phyloP scores from a whole-genome alignment of 2,329 filamentous ascomycete genomes.

The Parastagonospora avenae region DNA sequence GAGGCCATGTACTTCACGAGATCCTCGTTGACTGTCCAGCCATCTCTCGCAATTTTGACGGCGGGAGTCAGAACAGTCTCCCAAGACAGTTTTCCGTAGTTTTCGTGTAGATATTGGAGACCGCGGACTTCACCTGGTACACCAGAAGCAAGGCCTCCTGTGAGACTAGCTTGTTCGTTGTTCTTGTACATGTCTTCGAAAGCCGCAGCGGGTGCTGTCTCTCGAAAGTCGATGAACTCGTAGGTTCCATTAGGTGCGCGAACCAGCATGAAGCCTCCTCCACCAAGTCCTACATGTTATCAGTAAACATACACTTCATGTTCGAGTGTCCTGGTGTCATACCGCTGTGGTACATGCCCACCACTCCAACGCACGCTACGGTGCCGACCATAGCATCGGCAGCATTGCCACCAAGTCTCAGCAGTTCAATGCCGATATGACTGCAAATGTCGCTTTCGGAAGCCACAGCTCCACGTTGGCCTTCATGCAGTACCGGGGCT shows the following conservation, averaged over 20 bases:
- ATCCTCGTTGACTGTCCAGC: constrained; percentile 72
- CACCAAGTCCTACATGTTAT: constrained; percentile 71
- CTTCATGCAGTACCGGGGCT: constrained; percentile 20
- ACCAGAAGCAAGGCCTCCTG: constrained; percentile 70
- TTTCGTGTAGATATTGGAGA: constrained; percentile 75
- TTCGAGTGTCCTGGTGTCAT: constrained; percentile 1
- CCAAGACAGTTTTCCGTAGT: constrained; percentile 65
- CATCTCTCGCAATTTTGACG: constrained; percentile 66
- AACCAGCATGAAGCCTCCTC: constrained; percentile 88
- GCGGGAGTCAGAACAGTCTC: constrained; percentile 74
- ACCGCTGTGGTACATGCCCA: constrained; percentile 55
- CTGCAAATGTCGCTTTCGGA: constrained; percentile 53
- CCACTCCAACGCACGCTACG: constrained; percentile 54
- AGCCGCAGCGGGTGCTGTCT: constrained; percentile 82
- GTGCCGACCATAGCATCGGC: constrained; percentile 57
- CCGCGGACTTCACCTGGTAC: constrained; percentile 79
- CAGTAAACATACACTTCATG: constrained; percentile 1
- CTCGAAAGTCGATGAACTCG: constrained; percentile 88
- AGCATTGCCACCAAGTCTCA: constrained; percentile 57
- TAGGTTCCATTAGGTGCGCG: constrained; percentile 74
- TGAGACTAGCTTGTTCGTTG: constrained; percentile 69
- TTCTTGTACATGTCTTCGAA: constrained; percentile 83
- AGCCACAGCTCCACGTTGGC: constrained; percentile 52
- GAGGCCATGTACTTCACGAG: constrained; percentile 73
- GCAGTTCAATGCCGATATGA: constrained; percentile 53